Evolutionary conservation across 2,329 filamentous ascomycete genomes (phyloP).

Genomic region (Coniochaeta sp.): DNA sequence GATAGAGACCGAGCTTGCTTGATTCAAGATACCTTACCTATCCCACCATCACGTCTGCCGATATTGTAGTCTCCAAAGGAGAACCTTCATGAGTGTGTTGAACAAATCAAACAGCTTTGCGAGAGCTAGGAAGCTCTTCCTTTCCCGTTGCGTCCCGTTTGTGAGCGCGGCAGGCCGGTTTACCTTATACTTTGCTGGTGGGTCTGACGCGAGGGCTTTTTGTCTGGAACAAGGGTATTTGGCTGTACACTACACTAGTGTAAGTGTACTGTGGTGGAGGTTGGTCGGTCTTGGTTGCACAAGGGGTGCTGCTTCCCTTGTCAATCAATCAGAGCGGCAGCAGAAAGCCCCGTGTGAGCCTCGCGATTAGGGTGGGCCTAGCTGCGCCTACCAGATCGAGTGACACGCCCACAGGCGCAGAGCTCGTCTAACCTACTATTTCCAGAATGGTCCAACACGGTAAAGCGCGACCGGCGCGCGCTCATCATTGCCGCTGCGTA

Average conservation of each 20-base stretch:
- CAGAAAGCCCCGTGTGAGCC: not conserved
- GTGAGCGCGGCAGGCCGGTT: not conserved
- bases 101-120: not conserved
- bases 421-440: not conserved
- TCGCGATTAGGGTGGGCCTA: not conserved
- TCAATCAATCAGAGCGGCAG: not conserved
- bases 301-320: not conserved
- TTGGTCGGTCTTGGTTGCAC: not conserved
- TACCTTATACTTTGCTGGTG: not conserved
- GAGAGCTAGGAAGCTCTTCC: not conserved
- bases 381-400: not conserved
- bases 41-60: not conserved
- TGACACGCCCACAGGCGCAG: not conserved
- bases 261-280: too few relatives aligned
- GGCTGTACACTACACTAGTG: too few relatives aligned
- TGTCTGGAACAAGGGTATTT: not conserved
- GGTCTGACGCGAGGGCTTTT: not conserved
- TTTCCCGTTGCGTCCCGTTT: not conserved
- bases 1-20: too few relatives aligned
- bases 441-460: not conserved
- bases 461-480: not conserved
- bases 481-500: not conserved
- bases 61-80: not conserved
- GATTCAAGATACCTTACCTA: not conserved
- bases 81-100: too few relatives aligned